A percentile compares a stretch with the other conserved stretches of the same genome.
phyloP scores from a whole-genome alignment of 2,329 filamentous ascomycete genomes.

The Talaromyces funiculosus region DNA sequence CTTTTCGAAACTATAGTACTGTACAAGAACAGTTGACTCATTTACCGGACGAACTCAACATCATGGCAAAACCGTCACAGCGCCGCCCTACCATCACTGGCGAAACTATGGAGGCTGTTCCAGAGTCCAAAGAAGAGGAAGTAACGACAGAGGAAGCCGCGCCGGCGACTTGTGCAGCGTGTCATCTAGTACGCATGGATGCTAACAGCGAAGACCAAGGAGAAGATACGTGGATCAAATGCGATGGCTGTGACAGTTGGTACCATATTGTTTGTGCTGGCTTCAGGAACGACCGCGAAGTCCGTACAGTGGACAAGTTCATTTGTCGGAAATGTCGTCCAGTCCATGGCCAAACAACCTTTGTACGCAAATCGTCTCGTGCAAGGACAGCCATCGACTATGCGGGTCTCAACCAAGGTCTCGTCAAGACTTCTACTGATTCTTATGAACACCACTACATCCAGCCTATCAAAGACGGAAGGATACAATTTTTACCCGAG shows the following conservation, averaged over 20 bases:
- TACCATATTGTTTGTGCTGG: constrained; percentile 63
- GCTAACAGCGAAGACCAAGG: constrained; percentile 50
- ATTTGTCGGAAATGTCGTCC: constrained; percentile 58
- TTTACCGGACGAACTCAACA: not conserved
- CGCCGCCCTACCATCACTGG: not conserved
- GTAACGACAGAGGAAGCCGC: constrained; percentile 23
- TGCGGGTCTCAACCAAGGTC: constrained; percentile 60
- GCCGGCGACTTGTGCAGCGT: constrained; percentile 52
- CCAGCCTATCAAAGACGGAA: constrained; percentile 60
- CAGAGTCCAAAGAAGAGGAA: constrained; percentile 24
- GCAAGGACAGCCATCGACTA: constrained; percentile 64
- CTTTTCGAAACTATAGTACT: constrained; percentile 17
- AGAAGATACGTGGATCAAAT: constrained; percentile 57
- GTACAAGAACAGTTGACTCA: constrained; percentile 4
- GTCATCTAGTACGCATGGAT: constrained; percentile 50
- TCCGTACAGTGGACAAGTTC: constrained; percentile 63
- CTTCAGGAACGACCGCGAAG: constrained; percentile 59
- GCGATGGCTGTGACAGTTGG: constrained; percentile 64
- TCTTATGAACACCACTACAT: constrained; percentile 64
- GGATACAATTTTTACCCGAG: constrained; percentile 56
- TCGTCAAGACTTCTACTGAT: constrained; percentile 60
- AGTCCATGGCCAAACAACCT: constrained; percentile 58
- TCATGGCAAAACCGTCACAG: not conserved
- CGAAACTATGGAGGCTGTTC: constrained; percentile 1
- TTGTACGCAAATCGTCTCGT: constrained; percentile 60